These are phyloP conservation scores for Paraleonurus japonicus DNA, from an alignment of 257 asterid species.

Conservation along the genomic window DNA sequence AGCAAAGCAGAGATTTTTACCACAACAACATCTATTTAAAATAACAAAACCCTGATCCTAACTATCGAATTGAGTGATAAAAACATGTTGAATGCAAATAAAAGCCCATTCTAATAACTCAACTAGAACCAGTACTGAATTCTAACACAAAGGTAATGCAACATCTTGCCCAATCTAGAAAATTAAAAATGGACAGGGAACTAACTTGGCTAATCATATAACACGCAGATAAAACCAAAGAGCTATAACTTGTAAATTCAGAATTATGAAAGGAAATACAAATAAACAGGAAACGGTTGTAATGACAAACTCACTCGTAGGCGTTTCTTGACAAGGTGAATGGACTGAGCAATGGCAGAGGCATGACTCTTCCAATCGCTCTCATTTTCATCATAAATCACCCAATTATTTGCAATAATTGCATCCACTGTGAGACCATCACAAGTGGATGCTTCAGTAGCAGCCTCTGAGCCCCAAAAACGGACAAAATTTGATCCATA, in stretches of 20 bases:
- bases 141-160: background rate
- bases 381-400: slow-evolving; percentile 62
- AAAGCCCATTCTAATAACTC: background rate
- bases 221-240: background rate
- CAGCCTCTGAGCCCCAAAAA: slow-evolving; percentile 48
- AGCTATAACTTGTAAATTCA: background rate
- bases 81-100: background rate
- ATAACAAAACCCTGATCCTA: background rate
- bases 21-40: background rate
- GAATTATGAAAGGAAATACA: background rate
- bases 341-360: slow-evolving; percentile 84
- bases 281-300: background rate
- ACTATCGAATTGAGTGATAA: background rate
- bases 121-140: background rate
- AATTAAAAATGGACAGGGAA: background rate
- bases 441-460: slow-evolving; percentile 57
- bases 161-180: background rate
- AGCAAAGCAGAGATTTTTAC: background rate
- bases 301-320: slow-evolving; percentile 41
- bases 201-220: slow-evolving; percentile 1
- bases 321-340: slow-evolving; percentile 87
- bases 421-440: slow-evolving; percentile 89
- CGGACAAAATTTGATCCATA: slow-evolving; percentile 35
- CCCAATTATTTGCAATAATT: slow-evolving; percentile 75
- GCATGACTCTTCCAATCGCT: slow-evolving; percentile 93